Evolutionary conservation across 805 yeast species (phyloP), one percentile per base, ranked within the genome.

Genomic region (Kuraishia cidri): DNA sequence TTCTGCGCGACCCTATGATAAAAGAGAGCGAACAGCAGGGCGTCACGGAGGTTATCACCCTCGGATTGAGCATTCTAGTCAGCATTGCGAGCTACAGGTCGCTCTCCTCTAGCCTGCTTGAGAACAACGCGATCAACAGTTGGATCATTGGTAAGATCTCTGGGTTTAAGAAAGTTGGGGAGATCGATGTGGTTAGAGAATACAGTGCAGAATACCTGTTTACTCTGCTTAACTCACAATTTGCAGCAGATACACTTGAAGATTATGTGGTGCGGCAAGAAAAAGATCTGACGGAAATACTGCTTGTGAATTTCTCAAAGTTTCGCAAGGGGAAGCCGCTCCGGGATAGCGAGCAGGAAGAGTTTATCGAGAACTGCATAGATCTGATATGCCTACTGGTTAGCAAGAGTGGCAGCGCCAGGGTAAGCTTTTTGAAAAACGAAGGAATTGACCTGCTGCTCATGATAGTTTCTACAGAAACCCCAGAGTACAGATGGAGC

Each of bases 341-440:
- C 4, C 16, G 18, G 5, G 30, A 24, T 4, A 14, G 21, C 18
- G 38, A 29, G 15, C 29, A 26, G 15, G 29, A 32, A 18, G 36
- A 36, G 19, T 31, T 29, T 19, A 19, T 32, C 4, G 36, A 32
- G 13, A 29, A 36, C 18, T 7, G 30, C 15, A 12, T 45, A 9
- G 52, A 19, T 35, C 47, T 35, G 11, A 41, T 45, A 4, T 41
- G 36, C 29, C 42, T 36, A 28, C 43, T 40, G 28, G 28, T 24
- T 40, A 35, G 12, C 24, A 24, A 14, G 9, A 23, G 37, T 12
- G 34, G 26, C 9, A 24, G 27, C 13, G 36, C 37, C 16, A 37
- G 28, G 26, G 29, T 31, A 14, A 25, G 33, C 26, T 28, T 43
- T 37, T 34, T 28, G 34, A 29, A 35, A n/a, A 29, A 25, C 19